phyloP scores from a whole-genome alignment of 768 basidiomycete species.

The Termitomyces bulborhizus region DNA sequence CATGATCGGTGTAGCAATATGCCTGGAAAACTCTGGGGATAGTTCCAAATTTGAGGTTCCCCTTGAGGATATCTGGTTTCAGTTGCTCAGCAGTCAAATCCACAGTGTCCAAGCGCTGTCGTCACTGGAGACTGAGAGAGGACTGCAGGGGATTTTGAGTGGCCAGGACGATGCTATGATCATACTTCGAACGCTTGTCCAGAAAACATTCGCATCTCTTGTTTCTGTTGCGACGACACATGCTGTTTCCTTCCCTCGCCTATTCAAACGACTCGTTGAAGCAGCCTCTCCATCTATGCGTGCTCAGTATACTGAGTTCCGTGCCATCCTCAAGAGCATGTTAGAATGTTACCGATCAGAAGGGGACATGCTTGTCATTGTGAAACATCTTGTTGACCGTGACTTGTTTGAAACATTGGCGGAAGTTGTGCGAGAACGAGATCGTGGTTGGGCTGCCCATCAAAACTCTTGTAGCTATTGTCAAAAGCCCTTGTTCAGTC shows the following conservation, averaged over 20 bases:
- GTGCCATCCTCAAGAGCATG: constrained; percentile 90
- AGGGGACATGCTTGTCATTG: constrained; percentile 82
- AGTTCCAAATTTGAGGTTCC: constrained; percentile 33
- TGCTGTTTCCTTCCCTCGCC: constrained; percentile 80
- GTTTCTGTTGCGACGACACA: constrained; percentile 79
- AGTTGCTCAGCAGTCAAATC: constrained; percentile 77
- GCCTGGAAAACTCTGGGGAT: constrained; percentile 56
- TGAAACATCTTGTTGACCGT: constrained; percentile 71
- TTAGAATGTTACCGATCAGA: constrained; percentile 90
- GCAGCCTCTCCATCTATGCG: constrained; percentile 53
- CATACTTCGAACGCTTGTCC: constrained; percentile 67
- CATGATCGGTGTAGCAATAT: constrained; percentile 58
- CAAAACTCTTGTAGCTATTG: constrained; percentile 48
- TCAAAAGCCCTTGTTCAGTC: constrained; percentile 34
- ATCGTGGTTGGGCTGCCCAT: constrained; percentile 56
- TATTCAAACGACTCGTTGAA: constrained; percentile 90
- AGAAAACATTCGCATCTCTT: constrained; percentile 77
- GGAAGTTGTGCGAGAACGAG: constrained; percentile 48
- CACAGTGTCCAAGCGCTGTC: constrained; percentile 70
- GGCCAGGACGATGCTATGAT: constrained; percentile 31
- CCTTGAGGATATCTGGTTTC: constrained; percentile 87
- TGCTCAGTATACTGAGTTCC: constrained; percentile 84
- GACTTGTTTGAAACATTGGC: constrained; percentile 78
- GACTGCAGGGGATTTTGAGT: background rate
- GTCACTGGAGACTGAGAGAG: constrained; percentile 24